Percentiles rank a stretch among this genome's conserved stretches.
These are phyloP conservation scores for Vitis cinerea DNA, from an alignment of 164 flowering plant species.

Conservation along the genomic window DNA sequence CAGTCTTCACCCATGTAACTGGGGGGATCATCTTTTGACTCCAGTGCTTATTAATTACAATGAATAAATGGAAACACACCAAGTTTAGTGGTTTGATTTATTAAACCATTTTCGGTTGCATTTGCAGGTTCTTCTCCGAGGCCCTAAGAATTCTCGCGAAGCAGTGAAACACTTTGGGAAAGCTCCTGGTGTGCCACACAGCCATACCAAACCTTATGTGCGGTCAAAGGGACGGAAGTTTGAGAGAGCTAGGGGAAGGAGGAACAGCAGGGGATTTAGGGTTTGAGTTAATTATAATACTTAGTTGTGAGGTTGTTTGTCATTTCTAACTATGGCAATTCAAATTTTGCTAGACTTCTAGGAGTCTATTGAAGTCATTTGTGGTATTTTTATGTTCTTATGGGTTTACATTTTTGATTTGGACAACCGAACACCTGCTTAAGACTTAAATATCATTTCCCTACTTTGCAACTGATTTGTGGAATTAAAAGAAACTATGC, in stretches of 20 bases:
- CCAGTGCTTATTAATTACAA: too few relatives aligned
- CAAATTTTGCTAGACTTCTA: slow-evolving; percentile 19
- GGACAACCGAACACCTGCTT: not conserved
- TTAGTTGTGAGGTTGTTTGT: not conserved
- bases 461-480: too few relatives aligned
- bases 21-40: too few relatives aligned
- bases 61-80: too few relatives aligned
- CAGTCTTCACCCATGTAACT: too few relatives aligned
- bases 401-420: not conserved
- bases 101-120: not conserved
- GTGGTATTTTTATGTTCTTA: not conserved
- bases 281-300: slow-evolving; percentile 23
- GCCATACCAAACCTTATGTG: slow-evolving; percentile 60
- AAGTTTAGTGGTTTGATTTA: too few relatives aligned
- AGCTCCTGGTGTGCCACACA: slow-evolving; percentile 70
- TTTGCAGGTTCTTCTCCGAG: slow-evolving; percentile 54
- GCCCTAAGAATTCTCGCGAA: slow-evolving; percentile 58
- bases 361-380: not conserved
- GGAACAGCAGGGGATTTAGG: slow-evolving; percentile 54
- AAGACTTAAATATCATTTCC: too few relatives aligned
- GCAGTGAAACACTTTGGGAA: slow-evolving; percentile 63
- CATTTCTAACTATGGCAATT: slow-evolving; percentile 1
- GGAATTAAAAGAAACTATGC: too few relatives aligned
- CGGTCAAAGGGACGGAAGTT: slow-evolving; percentile 63
- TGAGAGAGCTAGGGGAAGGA: slow-evolving; percentile 57